These are phyloP conservation scores for Geotrichum bryndzae DNA, from an alignment of 1,139 yeast genomes.

Conservation along the genomic window DNA sequence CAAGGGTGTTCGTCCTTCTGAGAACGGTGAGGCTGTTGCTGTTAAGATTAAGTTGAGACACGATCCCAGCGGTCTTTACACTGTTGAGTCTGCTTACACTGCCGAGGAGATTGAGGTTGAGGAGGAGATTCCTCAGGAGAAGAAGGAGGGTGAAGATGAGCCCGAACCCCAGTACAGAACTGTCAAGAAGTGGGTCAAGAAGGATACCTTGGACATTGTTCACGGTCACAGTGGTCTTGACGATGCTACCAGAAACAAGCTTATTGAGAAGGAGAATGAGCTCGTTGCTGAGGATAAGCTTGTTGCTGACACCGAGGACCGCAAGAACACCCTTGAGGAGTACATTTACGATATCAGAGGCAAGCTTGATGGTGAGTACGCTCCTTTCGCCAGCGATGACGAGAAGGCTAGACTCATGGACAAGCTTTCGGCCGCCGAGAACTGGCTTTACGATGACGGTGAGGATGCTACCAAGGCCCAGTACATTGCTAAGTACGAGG, in stretches of 20 bases:
- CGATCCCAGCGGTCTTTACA: slow-evolving; percentile 94
- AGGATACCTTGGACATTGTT: slow-evolving; percentile 62
- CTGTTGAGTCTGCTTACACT: slow-evolving; percentile 89
- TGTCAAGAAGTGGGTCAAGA: slow-evolving; percentile 92
- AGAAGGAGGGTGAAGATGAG: slow-evolving; percentile 56
- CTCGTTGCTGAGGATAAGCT: slow-evolving; percentile 87
- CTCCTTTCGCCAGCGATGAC: slow-evolving; percentile 80
- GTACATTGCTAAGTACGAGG: slow-evolving; percentile 97
- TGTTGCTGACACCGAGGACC: slow-evolving; percentile 97
- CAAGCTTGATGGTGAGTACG: slow-evolving; percentile 87
- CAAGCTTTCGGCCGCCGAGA: slow-evolving; percentile 81
- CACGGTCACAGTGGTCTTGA: slow-evolving; percentile 63
- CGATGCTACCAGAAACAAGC: slow-evolving; percentile 49
- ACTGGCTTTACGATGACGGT: slow-evolving; percentile 97
- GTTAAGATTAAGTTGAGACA: slow-evolving; percentile 92
- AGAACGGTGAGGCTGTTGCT: slow-evolving; percentile 73
- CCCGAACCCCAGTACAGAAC: slow-evolving; percentile 77
- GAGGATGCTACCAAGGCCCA: slow-evolving; percentile 94
- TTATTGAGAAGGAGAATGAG: slow-evolving; percentile 76
- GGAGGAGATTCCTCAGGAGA: slow-evolving; percentile 50
- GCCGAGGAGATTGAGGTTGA: slow-evolving; percentile 86
- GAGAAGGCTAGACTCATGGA: slow-evolving; percentile 77
- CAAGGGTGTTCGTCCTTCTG: slow-evolving; percentile 75
- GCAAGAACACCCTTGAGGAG: slow-evolving; percentile 96
- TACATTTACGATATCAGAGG: slow-evolving; percentile 97